Evolutionary conservation across 352 stramenopile genomes (phyloP).

Genomic region (Pythium vanterpoolii): DNA sequence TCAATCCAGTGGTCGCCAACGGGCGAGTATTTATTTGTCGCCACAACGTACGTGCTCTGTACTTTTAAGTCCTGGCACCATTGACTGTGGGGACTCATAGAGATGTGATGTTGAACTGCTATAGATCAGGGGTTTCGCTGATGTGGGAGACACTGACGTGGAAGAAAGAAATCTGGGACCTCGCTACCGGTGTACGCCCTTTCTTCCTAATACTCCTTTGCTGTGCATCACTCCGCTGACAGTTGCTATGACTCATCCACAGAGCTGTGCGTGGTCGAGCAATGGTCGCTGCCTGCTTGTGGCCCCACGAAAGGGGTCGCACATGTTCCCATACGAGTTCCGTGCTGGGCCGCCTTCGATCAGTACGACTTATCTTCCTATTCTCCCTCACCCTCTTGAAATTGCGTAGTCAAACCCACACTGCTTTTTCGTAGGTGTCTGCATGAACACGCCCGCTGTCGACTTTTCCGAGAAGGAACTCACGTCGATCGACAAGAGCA

Average conservation of each 20-base stretch:
- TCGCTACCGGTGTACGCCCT: constrained; percentile 47
- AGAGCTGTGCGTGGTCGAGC: constrained; percentile 71
- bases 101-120: neutral
- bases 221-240: neutral
- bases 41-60: constrained; percentile 44
- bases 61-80: neutral
- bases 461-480: constrained; percentile 66
- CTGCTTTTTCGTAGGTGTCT: constrained; percentile 37
- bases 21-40: constrained; percentile 80
- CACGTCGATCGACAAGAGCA: constrained; percentile 57
- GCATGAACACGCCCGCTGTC: constrained; percentile 66
- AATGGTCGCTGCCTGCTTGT: constrained; percentile 68
- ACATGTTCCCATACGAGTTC: constrained; percentile 77
- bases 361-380: constrained; percentile 28
- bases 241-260: neutral
- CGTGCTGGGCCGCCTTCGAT: constrained; percentile 50
- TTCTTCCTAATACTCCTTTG: constrained; percentile 1
- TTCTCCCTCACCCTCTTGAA: neutral
- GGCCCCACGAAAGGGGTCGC: constrained; percentile 45
- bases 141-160: constrained; percentile 82
- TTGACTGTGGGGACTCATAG: neutral
- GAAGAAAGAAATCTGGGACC: constrained; percentile 77
- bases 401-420: neutral
- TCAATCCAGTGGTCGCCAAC: constrained; percentile 74
- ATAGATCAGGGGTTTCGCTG: constrained; percentile 51